A percentile compares a stretch with the other conserved stretches of the same genome.
Conservation (phyloP, 306 rosid genomes). For the Quercus agrifolia region DNA sequence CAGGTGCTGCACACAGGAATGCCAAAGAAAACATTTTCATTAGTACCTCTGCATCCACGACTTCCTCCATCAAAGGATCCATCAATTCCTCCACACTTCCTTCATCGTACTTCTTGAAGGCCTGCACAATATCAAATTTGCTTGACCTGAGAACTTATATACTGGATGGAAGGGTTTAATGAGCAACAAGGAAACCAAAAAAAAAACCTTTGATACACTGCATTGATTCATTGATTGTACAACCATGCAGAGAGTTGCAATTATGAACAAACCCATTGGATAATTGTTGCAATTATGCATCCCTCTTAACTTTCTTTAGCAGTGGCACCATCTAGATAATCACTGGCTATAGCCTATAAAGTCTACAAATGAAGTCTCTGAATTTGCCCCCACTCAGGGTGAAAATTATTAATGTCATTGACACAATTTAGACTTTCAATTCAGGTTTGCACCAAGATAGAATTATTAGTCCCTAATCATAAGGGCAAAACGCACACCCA, state of each 20-base stretch:
- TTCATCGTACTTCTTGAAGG: slow-evolving; percentile 61
- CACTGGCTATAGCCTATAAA: background rate
- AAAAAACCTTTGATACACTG: too few relatives aligned
- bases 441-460: background rate
- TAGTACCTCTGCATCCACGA: slow-evolving; percentile 49
- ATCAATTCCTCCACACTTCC: slow-evolving; percentile 49
- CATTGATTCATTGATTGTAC: too few relatives aligned
- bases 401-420: background rate
- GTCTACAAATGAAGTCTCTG: background rate
- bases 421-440: too few relatives aligned
- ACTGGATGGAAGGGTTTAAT: background rate
- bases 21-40: slow-evolving; percentile 70
- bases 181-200: background rate
- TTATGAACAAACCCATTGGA: too few relatives aligned
- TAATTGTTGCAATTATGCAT: too few relatives aligned
- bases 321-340: background rate
- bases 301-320: background rate
- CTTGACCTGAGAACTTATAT: slow-evolving; percentile 2
- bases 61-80: slow-evolving; percentile 76
- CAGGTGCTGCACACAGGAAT: slow-evolving; percentile 81
- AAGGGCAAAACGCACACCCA: too few relatives aligned
- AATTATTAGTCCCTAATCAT: background rate
- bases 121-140: slow-evolving; percentile 45
- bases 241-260: too few relatives aligned
- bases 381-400: background rate